Evolutionary conservation across 2,329 filamentous ascomycete genomes (phyloP), one percentile per base, ranked within the genome.

Genomic region (Calonectria fujianensis): DNA sequence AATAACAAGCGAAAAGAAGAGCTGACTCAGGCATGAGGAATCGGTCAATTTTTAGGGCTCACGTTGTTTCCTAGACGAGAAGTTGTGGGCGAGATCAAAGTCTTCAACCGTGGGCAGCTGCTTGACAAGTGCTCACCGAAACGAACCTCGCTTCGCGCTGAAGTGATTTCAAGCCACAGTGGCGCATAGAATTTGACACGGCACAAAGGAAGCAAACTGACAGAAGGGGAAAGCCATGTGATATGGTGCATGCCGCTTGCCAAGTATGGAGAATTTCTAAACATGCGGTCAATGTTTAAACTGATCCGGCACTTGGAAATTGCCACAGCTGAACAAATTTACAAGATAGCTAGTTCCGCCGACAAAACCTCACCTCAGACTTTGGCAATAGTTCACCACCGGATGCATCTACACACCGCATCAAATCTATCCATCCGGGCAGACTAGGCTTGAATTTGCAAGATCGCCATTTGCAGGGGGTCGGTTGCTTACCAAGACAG

Each of bases 21-120:
- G 71, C 41, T 70, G 66, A 73, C 59, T 69, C 57, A 73, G 66
- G 71, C 66, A 70, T 66, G 57, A 66, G 54, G 24, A 70, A 66
- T 20, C n/a, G 6, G 52, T n/a, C 4, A 2, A 8, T n/a, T 37
- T 61, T 45, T 29, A 24, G 45, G 20, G 13, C 57, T 32, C 18
- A 29, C 11, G 13, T 32, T 37, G 35, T 39, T 16, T 31, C 24
- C 24, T 35, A 20, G 20, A 9, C 35, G 29, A 8, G n/a, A 48
- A 24, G 24, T n/a, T 63, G 37, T n/a, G 68, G 45, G 35, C 29
- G 35, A 65, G 50, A 59, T 31, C 27, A 37, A 52, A 11, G 61
- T 35, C 2, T 35, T 65, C 41, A 50, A 24, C n/a, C 5, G 61
- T 50, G 9, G 61, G 61, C 61, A 57, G 29, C 29, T 57, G 69